Evolutionary conservation across 257 asterid genomes (phyloP), one percentile per base, ranked within the genome.

Genomic region (Gentiana straminea): DNA sequence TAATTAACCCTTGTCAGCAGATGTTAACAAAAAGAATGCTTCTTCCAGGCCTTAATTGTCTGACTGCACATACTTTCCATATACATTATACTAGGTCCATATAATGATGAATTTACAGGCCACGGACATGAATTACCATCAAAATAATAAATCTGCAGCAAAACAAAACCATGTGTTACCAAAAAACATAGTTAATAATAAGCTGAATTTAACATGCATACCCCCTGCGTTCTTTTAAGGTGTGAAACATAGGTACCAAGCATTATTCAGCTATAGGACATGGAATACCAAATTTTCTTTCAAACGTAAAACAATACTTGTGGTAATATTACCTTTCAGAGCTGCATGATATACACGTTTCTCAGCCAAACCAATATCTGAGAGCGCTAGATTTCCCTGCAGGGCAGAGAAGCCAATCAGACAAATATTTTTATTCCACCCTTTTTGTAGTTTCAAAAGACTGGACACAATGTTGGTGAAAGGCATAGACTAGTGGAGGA

Each of bases 361-460:
- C 84, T 92, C 98, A 32, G 97, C 75, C 85, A 92, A 77, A 53
- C 98, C 96, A 36, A 86, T 81, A 67, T 81, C 94, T 13, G 94
- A 81, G 53, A 81, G 82, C 54, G 70, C 69, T 71, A 91, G 66
- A 76, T 73, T 73, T 51, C 93, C 97, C 97, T 91, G 95, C 86
- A 85, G 8, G 51, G 54, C 35, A 44, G 43, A 50, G 13, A 57
- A 34, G 13, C 35, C 67, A 43, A 46, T 70, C 8, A 69, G 70
- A 38, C 52, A 2, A 24, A 35, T 51, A 8, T 4, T 32, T 33
- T 2, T 33, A 3, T 11, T 45, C 3, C 4, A 4, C 38, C 36
- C 43, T 13, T 34, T 13, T 0, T 13, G 1, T 34, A 41, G 57
- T 2, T 2, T 8, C 8, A 10, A 11, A 12, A 33, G 35, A 11